phyloP scores from a whole-genome alignment of 2,329 filamentous ascomycete genomes.

The Pseudogymnoascus sp. region DNA sequence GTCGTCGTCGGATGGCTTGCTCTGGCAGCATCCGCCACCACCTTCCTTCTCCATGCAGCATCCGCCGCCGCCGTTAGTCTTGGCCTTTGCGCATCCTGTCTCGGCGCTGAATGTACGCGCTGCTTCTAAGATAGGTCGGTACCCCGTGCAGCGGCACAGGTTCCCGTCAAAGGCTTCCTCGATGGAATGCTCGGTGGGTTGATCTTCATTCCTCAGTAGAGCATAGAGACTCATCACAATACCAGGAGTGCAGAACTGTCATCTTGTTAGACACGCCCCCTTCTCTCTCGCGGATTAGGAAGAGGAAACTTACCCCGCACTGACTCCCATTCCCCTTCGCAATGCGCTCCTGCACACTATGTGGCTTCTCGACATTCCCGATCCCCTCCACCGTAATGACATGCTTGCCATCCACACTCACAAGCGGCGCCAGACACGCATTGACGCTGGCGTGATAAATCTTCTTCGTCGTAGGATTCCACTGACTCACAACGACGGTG shows the following conservation, averaged over 20 bases:
- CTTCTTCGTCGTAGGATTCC: constrained; percentile 74
- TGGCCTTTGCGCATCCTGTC: constrained; percentile 42
- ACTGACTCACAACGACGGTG: constrained; percentile 88
- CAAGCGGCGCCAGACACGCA: constrained; percentile 85
- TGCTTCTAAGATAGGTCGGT: constrained; percentile 86
- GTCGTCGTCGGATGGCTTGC: constrained; percentile 36
- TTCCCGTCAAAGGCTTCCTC: constrained; percentile 98
- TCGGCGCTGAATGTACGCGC: constrained; percentile 72
- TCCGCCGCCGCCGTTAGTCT: constrained; percentile 42
- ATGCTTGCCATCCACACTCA: constrained; percentile 93
- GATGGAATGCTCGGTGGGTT: constrained; percentile 70
- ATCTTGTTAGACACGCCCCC: background rate
- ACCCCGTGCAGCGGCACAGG: constrained; percentile 89
- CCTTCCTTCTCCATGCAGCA: constrained; percentile 60
- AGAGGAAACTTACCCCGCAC: constrained; percentile 40
- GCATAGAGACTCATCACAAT: constrained; percentile 98
- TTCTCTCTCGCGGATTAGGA: too few relatives aligned
- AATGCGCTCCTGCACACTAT: constrained; percentile 84
- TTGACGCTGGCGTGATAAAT: constrained; percentile 97
- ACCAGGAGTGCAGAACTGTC: constrained; percentile 79
- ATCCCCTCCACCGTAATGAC: constrained; percentile 97
- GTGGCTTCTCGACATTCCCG: constrained; percentile 75
- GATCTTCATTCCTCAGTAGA: constrained; percentile 72
- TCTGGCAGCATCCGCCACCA: constrained; percentile 61
- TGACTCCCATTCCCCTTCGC: constrained; percentile 89